A percentile compares a stretch with the other conserved stretches of the same genome.
Conservation (phyloP, 2,329 filamentous ascomycete genomes). For the Metarhizium humberi region DNA sequence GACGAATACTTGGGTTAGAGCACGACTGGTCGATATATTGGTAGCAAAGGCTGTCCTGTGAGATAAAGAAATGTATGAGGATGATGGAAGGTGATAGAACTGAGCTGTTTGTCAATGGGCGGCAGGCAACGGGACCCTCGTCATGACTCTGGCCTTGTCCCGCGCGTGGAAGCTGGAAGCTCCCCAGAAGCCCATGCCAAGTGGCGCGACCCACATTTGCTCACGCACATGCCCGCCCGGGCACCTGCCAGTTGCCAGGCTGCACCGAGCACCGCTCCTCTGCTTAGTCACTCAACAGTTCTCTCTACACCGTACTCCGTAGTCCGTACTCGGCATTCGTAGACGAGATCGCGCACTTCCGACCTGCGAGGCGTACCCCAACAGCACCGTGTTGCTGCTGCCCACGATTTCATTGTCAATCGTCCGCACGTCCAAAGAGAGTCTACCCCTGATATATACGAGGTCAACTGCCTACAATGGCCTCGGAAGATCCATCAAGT, state of each 20-base stretch:
- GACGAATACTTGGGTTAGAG: too few species aligned
- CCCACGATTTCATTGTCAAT: too few species aligned
- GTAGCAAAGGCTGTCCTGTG: neutral
- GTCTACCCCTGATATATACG: neutral
- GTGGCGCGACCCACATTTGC: neutral
- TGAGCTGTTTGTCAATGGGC: neutral
- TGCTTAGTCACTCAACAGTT: neutral
- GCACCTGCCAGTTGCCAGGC: too few species aligned
- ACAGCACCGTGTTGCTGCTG: too few species aligned
- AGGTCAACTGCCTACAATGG: constrained; percentile 31
- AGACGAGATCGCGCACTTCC: too few species aligned
- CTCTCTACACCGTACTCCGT: neutral
- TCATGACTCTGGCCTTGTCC: constrained; percentile 4
- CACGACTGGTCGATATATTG: too few species aligned
- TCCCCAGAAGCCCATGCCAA: neutral
- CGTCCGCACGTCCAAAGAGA: neutral
- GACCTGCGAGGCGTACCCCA: too few species aligned
- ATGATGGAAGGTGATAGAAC: neutral
- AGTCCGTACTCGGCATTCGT: neutral
- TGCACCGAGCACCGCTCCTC: too few species aligned
- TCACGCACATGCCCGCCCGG: too few species aligned
- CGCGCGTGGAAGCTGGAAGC: neutral
- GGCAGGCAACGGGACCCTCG: constrained; percentile 10
- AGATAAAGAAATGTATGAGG: neutral
- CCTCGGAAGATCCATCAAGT: constrained; percentile 38